Evolutionary conservation across 306 rosid genomes (phyloP).

Genomic region (Fragaria ananassa): DNA sequence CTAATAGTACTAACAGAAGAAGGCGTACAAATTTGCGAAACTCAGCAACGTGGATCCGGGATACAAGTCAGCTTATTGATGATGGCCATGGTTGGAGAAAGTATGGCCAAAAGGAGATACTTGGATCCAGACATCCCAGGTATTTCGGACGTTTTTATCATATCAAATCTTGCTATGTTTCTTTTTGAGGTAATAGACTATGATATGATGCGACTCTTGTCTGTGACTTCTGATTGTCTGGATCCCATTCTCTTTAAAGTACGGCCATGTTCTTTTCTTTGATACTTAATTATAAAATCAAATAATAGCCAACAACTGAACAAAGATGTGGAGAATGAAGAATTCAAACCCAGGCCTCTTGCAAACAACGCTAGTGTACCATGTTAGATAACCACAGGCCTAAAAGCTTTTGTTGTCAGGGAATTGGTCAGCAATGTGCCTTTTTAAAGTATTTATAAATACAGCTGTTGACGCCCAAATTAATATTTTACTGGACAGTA

Average conservation of each 20-base stretch:
- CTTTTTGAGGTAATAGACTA: not conserved
- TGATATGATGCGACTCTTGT: not conserved
- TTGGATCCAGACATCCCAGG: slow-evolving; percentile 4
- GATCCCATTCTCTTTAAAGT: not conserved
- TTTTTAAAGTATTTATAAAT: no score
- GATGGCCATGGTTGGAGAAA: slow-evolving; percentile 1
- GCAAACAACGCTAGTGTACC: not conserved
- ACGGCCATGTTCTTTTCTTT: not conserved
- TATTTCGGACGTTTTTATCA: not conserved
- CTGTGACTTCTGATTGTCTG: not conserved
- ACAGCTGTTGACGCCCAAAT: no score
- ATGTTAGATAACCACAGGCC: not conserved
- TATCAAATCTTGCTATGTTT: not conserved
- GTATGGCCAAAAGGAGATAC: slow-evolving; percentile 1
- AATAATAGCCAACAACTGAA: not conserved
- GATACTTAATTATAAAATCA: not conserved
- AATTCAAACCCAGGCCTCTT: not conserved
- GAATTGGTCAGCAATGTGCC: not conserved
- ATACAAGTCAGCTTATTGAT: not conserved
- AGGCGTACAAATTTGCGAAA: not conserved
- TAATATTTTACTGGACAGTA: no score
- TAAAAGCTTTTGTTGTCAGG: not conserved
- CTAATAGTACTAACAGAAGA: not conserved
- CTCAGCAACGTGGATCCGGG: not conserved
- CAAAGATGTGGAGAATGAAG: not conserved